Evolutionary conservation across 495 filamentous ascomycete genomes (phyloP), one percentile per base, ranked within the genome.

Genomic region (Talaromyces thailandensis): DNA sequence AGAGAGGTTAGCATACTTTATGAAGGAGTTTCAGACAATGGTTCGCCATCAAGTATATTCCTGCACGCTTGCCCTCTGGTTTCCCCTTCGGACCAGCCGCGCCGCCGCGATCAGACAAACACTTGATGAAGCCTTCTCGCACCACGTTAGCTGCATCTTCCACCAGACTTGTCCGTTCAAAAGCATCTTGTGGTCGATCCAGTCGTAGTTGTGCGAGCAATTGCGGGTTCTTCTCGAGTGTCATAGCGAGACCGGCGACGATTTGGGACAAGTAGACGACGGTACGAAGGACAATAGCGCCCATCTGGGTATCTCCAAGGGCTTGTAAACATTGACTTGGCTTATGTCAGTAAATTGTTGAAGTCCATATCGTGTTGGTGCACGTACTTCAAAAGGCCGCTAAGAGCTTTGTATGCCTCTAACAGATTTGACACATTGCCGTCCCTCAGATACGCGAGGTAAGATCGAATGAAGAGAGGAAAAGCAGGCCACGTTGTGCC

Each of bases 31-130:
- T 96, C 28, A 98, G 74, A 21, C 92, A 92, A 29, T 96, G 77
- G 66, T 98, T 98, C 7, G 93, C 93, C 75, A 95, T 91, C 7
- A 87, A 79, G 68, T 97, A 95, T 50, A 96, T 93, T 0, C 90
- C 93, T 16, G 87, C 76, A 65, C 93, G 90, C 71, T 92, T 95
- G 43, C 93, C 91, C 63, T 90, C 85, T 6, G 90, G 89, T 66
- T 82, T 82, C 4, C 75, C 76, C 31, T 73, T 67, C 11, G 69
- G 62, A 16, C 84, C 82, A 11, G 82, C 70, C 31, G 81, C 82
- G 35, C 84, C 83, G 8, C 84, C 88, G 24, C 92, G 85, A 67
- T 97, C 93, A 4, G 86, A 91, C 43, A 96, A 79, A 66, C 93
- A 96, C 40, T 91, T 91, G 50, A 90, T 95, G 69, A 97, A 96